Evolutionary conservation across 495 filamentous ascomycete genomes (phyloP), one percentile per base, ranked within the genome.

Genomic region (Aspergillus affinis): DNA sequence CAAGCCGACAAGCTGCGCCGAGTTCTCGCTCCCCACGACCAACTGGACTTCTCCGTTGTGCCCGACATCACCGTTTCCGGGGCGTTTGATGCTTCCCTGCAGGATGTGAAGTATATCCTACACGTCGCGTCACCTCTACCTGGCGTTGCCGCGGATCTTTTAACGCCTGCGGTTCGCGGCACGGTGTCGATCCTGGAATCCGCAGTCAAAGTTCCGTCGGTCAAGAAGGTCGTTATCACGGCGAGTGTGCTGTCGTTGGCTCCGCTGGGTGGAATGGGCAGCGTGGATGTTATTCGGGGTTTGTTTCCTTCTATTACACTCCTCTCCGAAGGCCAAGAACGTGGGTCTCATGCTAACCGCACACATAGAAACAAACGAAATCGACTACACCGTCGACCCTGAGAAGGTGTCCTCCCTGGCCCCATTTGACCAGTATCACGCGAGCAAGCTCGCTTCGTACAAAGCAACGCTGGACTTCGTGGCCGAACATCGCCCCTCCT

Each of bases 51-150:
- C 51, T 57, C 66, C 26, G 65, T 80, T 19, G 74, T 86, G 0
- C 78, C 81, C 27, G 80, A 84, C 60, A 76, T 84, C 52, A 59
- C 74, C 2, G 67, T 63, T 1, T 59, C 72, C 0, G 72, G 71
- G 9, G 80, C 78, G 9, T 84, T 78, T 60, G 73, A 81, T 54
- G 57, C 73, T 20, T 78, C 77, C 15, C 69, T 81, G 23, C 67
- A 78, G 44, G 79, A 69, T 48, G 78, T 75, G 1, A 75, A 70
- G 21, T 76, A 77, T 59, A 70, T 83, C 51, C 72, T 84, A 51
- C 83, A 86, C 63, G 61, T 81, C 45, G 82, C 83, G 1, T 81
- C 79, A 36, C 81, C 83, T 0, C 51, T 76, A 59, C 36, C 68
- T 10, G 36, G 23, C 0, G 55, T 52, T 48, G 65, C 69, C 4